Evolutionary conservation across 495 filamentous ascomycete species (phyloP), one percentile per base, ranked within the genome.

Genomic region (Pyronema omphalodes): DNA sequence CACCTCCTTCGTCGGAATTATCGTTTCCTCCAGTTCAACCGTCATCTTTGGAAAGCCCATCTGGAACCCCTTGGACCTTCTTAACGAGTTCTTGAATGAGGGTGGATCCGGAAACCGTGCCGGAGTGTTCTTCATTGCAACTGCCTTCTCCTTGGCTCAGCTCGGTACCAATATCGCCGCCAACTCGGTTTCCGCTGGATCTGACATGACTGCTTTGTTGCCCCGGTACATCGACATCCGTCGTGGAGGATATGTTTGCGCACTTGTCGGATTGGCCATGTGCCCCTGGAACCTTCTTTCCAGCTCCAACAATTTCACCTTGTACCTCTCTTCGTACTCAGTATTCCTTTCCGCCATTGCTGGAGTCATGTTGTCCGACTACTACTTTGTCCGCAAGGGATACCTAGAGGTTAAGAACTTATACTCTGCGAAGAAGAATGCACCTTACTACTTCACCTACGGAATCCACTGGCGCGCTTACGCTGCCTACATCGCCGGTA

Each of bases 271-370:
- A 49, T 71, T 94, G 34, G 84, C 78, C 49, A 91, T 95, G 80
- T 88, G 84, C 61, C 88, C 88, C 0, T 94, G 86, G 81, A 84
- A 83, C 56, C 73, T 95, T 0, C 77, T 93, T 17, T 79, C 75
- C 0, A 69, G 72, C 6, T 75, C 77, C n/a, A 94, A 93, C 69
- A 79, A 83, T 65, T 95, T 95, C 72, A 88, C 83, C n/a, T 88
- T 84, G 44, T 95, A 94, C 61, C 80, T 95, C 5, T 89, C 84
- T 9, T 83, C 88, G 19, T 94, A 95, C 71, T 87, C 84, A n/a
- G 84, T 95, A 56, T 95, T 95, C 70, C 78, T 95, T 19, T 88
- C 83, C 45, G 85, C 85, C 37, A 91, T 95, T 60, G 88, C 86
- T 11, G 88, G 88, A 14, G 86, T 93, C 53, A 91, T 95, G 64